Base-by-base conservation (phyloP, 306 rosid species). In the Ochetophila trinervis region DNA sequence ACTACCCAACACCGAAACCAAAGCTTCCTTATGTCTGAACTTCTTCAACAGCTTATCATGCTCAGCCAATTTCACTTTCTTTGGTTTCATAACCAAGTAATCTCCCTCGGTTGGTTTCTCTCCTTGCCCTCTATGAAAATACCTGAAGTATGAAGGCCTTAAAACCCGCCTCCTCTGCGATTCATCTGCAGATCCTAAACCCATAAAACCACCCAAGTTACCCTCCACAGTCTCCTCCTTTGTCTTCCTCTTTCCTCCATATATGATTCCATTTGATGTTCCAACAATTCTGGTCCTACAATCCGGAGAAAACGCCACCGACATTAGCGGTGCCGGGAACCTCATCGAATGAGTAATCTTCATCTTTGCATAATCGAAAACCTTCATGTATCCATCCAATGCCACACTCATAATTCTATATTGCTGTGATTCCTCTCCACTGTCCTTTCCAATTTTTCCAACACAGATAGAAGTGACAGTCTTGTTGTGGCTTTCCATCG, bases 401-500 rank as follows among this genome's bases (percentile, higher is more conserved):
- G 87, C 97, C 10, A 88, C 99, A 74, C 96, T 90, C 79, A 94
- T 19, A 74, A 94, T 81, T 65, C 99, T 85, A 59, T 30, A 60
- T 27, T 84, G 90, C 65, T 79, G 73, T 3, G 83, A 83, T 17
- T 83, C 91, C 3, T 81, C 95, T 0, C 76, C 86, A 0, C 34
- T 54, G 14, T 67, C 84, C 63, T 70, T 81, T 70, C 85, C 84
- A 19, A 80, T 70, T 56, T 42, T 72, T 10, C 86, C 96, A 12
- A 90, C 74, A 53, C 96, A 88, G 14, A 94, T 45, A 0, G 94
- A 86, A 1, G 97, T 88, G 5, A 94, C 97, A 0, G 97, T 94
- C 85, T 88, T 94, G 67, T 86, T 94, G 51, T 94, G 99, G 69
- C 91, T 86, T 78, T 90, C 97, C 96, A 94, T 88, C 0, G 97